Percentiles rank a stretch among this genome's conserved stretches.
Conservation (phyloP, 305 asterid species). For the Fraxinus nigra region DNA sequence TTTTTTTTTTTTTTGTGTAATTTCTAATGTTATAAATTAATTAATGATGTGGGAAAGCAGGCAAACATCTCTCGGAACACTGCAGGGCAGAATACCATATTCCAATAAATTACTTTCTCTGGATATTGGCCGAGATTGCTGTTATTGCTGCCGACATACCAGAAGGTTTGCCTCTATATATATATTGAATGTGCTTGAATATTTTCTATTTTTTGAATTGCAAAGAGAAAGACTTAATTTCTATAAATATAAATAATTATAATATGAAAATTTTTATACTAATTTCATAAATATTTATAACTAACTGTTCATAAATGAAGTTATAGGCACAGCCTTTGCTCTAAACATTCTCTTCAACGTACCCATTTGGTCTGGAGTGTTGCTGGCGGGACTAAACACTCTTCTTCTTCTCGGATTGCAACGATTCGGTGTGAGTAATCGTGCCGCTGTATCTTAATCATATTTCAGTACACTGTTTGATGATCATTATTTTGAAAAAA, state of each 20-base stretch:
- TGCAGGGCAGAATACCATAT: conserved; percentile 33
- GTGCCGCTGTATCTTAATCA: neutral
- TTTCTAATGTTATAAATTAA: neutral
- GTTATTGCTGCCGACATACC: conserved; percentile 45
- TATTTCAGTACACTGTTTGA: neutral
- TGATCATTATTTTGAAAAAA: too few species aligned
- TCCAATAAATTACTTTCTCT: conserved; percentile 28
- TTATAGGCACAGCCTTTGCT: conserved; percentile 29
- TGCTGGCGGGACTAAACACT: conserved; percentile 25
- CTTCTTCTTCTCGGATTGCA: conserved; percentile 25
- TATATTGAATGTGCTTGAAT: too few species aligned
- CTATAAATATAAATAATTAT: neutral
- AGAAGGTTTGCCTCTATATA: conserved; percentile 26
- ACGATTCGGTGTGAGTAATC: conserved; percentile 17
- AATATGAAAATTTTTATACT: too few species aligned
- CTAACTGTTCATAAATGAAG: neutral
- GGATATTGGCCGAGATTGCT: conserved; percentile 39
- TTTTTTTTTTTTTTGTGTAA: neutral
- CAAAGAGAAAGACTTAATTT: too few species aligned
- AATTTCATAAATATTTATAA: too few species aligned
- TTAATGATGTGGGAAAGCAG: conserved; percentile 1
- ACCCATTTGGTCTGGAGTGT: conserved; percentile 22
- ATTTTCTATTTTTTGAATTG: neutral
- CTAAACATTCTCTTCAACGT: conserved; percentile 19
- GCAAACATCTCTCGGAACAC: conserved; percentile 35